Base-by-base conservation (phyloP, 2,329 filamentous ascomycete genomes). In the Trichoderma guizhouense region DNA sequence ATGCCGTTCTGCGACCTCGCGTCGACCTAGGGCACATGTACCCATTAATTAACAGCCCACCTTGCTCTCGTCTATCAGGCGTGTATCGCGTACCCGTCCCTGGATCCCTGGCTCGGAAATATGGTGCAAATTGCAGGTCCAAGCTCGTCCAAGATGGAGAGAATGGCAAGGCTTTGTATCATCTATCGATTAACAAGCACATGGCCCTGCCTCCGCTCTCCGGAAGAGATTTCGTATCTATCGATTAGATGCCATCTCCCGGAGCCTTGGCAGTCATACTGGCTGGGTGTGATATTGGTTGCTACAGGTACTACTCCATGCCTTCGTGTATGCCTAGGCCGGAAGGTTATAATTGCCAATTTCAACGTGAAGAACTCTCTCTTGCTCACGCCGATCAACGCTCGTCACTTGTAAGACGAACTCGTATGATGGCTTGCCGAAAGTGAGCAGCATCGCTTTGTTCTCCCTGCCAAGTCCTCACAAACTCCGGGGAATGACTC, bases 41-140 rank as follows among this genome's bases (percentile, higher is more conserved):
- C 67, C 55, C 55, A 24, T 62, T 60, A 53, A 62, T 69, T 47
- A 73, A 76, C 74, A 75, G 74, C 69, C 73, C 76, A 75, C 72
- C 73, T 67, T 69, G 32, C 43, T 8, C 53, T 71, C 69, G 62
- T 67, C 32, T 66, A 71, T 69, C 67, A 69, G 21, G 57, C 66
- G 57, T 62, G 66, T 51, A 62, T 67, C 62, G 62, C 63, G 55
- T 62, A 71, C 63, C 53, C 30, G 63, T 28, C 26, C 30, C 18
- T 43, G 63, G 57, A 53, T 69, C 67, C 32, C 57, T 69, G 43
- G 67, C 57, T 53, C 67, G 57, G 67, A 53, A 62, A 53, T 62
- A 69, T 57, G n/a, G 57, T 62, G 53, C 63, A 71, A 61, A 60
- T 71, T 67, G 43, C 39, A 62, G 39, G 67, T 28, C 67, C 57